Conservation (phyloP, 2,329 filamentous ascomycete genomes). For the Dothideomycetes sp. region DNA sequence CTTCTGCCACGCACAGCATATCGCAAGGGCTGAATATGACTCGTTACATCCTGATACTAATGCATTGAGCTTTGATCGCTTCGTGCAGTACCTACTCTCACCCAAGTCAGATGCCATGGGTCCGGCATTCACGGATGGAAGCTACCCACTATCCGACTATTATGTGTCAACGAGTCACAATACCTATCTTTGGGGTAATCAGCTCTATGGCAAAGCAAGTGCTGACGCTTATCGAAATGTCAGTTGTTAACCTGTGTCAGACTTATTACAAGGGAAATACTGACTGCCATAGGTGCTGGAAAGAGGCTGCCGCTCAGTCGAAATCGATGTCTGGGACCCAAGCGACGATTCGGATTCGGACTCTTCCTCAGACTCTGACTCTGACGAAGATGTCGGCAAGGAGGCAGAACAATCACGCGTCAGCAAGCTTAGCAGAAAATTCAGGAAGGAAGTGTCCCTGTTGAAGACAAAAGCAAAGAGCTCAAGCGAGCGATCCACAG, state of each 20-base stretch:
- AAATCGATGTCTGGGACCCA: constrained; percentile 92
- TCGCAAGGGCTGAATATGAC: neutral
- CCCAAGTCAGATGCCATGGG: constrained; percentile 35
- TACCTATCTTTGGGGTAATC: constrained; percentile 81
- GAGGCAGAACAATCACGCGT: constrained; percentile 18
- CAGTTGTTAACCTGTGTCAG: constrained; percentile 27
- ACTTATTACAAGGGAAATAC: neutral
- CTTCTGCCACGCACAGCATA: neutral
- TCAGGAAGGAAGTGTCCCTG: constrained; percentile 18
- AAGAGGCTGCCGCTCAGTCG: constrained; percentile 76
- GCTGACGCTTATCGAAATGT: constrained; percentile 69
- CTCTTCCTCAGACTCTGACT: constrained; percentile 29
- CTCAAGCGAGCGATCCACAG: constrained; percentile 4
- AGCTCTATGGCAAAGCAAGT: constrained; percentile 67
- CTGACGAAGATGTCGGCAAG: constrained; percentile 18
- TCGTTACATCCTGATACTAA: neutral
- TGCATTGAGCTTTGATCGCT: constrained; percentile 25
- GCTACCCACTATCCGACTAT: constrained; percentile 66
- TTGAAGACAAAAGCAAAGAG: constrained; percentile 8
- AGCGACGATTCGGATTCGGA: constrained; percentile 30
- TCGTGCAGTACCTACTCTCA: constrained; percentile 36
- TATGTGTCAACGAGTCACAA: constrained; percentile 94
- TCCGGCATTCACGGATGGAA: constrained; percentile 21
- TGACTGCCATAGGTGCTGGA: constrained; percentile 35
- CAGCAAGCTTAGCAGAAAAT: constrained; percentile 20